Base-by-base conservation (phyloP, 2,329 filamentous ascomycete species). In the Westerdykella ornata region DNA sequence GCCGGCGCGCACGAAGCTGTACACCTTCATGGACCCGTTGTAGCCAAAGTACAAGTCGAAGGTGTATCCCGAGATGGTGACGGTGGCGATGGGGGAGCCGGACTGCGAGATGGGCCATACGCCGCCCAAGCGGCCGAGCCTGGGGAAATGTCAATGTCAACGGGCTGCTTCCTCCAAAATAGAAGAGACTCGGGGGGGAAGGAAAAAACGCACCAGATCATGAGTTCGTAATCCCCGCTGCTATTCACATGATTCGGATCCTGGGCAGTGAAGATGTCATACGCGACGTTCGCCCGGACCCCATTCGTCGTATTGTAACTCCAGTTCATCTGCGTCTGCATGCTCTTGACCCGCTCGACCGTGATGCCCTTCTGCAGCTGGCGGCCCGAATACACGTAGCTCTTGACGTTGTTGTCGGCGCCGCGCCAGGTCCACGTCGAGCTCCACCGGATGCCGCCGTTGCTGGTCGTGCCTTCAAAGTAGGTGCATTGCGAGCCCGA, bases 11-110 rank as follows among this genome's bases (percentile, higher is more conserved):
- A 78, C 71, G 50, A 78, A 83, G 53, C 73, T 77, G 67, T 72
- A 82, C n/a, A 83, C 79, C 11, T 71, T 73, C 58, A 71, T 80
- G 40, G 60, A 56, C 31, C 76, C 76, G 51, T 82, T 81, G n/a
- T 59, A 63, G 15, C 80, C 80, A 42, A 67, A 67, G 65, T 72
- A 82, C 34, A 83, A 66, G 32, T 75, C 70, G 72, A 74, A 83
- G 7, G 51, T 60, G 35, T 64, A 57, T 32, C 75, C 77, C 37
- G 57, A 74, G 43, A 82, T 68, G 18, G 66, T 74, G 18, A 72
- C 66, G 1, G 68, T 75, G 4, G 70, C 74, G 46, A 78, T 65
- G 6, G 73, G 46, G n/a, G 62, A 63, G 38, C 75, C 75, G 37
- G 67, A 76, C 42, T 56, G 70, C 41, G 77, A 75, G 67, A 80